These are phyloP conservation scores for Euphorbia lathyris DNA, from an alignment of 345 rosid species.

Conservation along the genomic window DNA sequence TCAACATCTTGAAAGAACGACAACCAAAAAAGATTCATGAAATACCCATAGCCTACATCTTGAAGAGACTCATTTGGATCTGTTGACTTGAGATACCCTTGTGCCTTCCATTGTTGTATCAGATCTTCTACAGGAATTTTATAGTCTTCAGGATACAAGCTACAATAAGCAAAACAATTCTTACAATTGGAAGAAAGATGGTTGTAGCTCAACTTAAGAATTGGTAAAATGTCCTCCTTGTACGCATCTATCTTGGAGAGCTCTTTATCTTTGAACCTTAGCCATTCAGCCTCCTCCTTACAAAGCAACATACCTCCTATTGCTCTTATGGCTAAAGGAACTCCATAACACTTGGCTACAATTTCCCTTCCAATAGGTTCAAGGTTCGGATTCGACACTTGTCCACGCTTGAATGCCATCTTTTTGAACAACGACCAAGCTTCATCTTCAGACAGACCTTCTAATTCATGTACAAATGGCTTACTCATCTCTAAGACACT, in stretches of 20 bases:
- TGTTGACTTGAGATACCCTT: constrained; percentile 15
- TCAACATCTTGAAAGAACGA: constrained; percentile 9
- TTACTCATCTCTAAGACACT: too few species aligned
- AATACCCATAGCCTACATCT: constrained; percentile 12
- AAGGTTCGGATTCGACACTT: neutral
- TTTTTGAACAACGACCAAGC: neutral
- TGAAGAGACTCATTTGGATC: neutral
- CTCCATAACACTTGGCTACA: neutral
- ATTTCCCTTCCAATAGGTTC: neutral
- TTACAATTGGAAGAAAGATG: constrained; percentile 33
- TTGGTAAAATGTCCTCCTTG: constrained; percentile 12
- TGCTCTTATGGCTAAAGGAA: neutral
- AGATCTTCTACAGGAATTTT: constrained; percentile 13
- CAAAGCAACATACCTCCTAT: neutral
- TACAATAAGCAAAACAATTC: constrained; percentile 39
- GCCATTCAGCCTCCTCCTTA: neutral
- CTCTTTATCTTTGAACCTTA: neutral
- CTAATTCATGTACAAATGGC: neutral
- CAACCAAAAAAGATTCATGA: constrained; percentile 4
- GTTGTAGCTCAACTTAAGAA: constrained; percentile 32
- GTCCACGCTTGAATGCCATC: neutral
- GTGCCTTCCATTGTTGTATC: constrained; percentile 26
- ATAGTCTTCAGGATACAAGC: constrained; percentile 31
- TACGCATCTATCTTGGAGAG: neutral
- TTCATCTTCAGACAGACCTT: neutral